These are phyloP conservation scores for Linanthus parryae DNA, from an alignment of 148 eudicot genomes.

Conservation along the genomic window DNA sequence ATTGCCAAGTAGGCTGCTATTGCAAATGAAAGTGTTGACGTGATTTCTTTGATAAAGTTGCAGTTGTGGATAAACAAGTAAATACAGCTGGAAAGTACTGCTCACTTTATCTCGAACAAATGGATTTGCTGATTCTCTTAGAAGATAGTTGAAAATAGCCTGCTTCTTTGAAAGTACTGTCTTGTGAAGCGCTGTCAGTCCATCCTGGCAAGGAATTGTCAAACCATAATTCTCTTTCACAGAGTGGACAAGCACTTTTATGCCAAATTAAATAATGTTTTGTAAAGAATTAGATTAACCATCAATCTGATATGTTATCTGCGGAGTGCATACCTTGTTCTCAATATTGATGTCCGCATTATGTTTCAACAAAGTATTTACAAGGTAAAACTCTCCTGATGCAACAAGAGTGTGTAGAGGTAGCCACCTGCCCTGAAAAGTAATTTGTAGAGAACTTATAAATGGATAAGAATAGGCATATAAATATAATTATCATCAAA, in stretches of 20 bases:
- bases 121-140: slow-evolving; percentile 90
- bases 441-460: neutral
- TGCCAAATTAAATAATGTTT: neutral
- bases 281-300: too few species aligned
- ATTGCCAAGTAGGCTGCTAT: neutral
- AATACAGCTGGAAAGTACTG: neutral
- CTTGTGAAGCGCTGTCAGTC: slow-evolving; percentile 87
- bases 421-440: slow-evolving; percentile 75
- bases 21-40: too few species aligned
- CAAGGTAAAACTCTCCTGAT: slow-evolving; percentile 83
- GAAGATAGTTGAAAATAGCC: slow-evolving; percentile 60
- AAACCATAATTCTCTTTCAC: neutral
- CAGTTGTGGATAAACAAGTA: slow-evolving; percentile 1
- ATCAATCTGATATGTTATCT: too few species aligned
- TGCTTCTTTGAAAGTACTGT: slow-evolving; percentile 83
- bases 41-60: too few species aligned
- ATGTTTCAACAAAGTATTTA: slow-evolving; percentile 55
- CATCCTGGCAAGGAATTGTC: slow-evolving; percentile 41
- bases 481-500: too few species aligned
- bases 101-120: slow-evolving; percentile 80
- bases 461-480: neutral
- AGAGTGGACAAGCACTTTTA: neutral
- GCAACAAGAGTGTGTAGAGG: slow-evolving; percentile 85
- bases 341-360: slow-evolving; percentile 56
- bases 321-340: slow-evolving; percentile 64